Conservation (phyloP, 495 filamentous ascomycete species). For the Bryoglossum gracile region DNA sequence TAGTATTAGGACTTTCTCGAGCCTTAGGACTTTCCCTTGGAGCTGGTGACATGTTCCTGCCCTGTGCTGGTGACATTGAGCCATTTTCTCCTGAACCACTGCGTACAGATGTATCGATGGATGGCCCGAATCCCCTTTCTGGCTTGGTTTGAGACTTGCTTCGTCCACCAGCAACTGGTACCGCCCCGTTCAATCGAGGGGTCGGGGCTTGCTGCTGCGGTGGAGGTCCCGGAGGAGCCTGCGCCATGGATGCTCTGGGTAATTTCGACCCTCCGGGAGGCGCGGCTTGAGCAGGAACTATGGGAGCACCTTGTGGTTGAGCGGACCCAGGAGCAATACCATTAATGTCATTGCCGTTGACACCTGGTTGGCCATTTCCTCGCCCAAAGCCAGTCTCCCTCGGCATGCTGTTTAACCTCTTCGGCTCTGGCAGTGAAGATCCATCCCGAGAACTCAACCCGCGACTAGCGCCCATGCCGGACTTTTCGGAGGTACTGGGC, state of each 20-base stretch:
- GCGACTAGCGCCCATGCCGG: slow-evolving; percentile 25
- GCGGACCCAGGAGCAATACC: slow-evolving; percentile 24
- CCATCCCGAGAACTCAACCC: slow-evolving; percentile 53
- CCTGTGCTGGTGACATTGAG: slow-evolving; percentile 8
- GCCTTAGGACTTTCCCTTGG: slow-evolving; percentile 12
- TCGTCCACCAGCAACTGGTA: slow-evolving; percentile 12
- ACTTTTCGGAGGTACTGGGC: slow-evolving; percentile 33
- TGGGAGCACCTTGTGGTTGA: slow-evolving; percentile 32
- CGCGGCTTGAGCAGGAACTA: slow-evolving; percentile 22
- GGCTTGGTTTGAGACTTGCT: slow-evolving; percentile 19
- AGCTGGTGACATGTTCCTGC: slow-evolving; percentile 17
- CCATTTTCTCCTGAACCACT: slow-evolving; percentile 16
- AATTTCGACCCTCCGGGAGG: slow-evolving; percentile 49
- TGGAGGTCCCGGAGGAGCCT: slow-evolving; percentile 73
- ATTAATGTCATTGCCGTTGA: slow-evolving; percentile 26
- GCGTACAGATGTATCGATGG: slow-evolving; percentile 40
- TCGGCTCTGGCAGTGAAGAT: slow-evolving; percentile 50
- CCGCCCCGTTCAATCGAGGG: slow-evolving; percentile 49
- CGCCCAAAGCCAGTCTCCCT: slow-evolving; percentile 47
- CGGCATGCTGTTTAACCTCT: slow-evolving; percentile 41
- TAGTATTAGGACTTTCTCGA: slow-evolving; percentile 33
- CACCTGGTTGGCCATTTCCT: slow-evolving; percentile 23
- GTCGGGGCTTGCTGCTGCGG: slow-evolving; percentile 81
- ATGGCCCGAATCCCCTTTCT: slow-evolving; percentile 41
- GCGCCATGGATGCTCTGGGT: slow-evolving; percentile 61